These are phyloP conservation scores for Papiliotrema laurentii DNA, from an alignment of 1,284 basidiomycete genomes.

Conservation along the genomic window DNA sequence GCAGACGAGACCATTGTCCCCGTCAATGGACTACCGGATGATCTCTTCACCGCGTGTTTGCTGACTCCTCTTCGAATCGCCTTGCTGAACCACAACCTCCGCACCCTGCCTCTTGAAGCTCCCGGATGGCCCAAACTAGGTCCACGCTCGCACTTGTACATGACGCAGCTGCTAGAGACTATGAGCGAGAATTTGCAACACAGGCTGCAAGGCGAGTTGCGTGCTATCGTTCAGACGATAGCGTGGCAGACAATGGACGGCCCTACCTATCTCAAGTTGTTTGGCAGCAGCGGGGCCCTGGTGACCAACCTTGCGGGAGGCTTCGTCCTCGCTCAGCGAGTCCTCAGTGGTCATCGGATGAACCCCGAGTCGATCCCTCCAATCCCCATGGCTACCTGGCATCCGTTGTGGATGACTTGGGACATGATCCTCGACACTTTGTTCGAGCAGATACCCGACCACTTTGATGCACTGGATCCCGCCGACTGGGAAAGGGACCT, in stretches of 20 bases:
- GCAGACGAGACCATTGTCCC: conserved; percentile 22
- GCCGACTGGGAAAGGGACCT: conserved; percentile 23
- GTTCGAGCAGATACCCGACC: conserved; percentile 34
- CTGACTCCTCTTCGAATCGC: conserved; percentile 27
- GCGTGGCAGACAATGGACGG: conserved; percentile 32
- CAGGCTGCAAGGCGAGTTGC: conserved; percentile 26
- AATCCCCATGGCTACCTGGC: conserved; percentile 23
- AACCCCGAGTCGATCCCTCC: conserved; percentile 29
- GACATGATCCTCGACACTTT: conserved; percentile 38
- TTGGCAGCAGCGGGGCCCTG: conserved; percentile 24
- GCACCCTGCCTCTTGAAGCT: conserved; percentile 29
- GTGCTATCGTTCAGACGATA: conserved; percentile 34
- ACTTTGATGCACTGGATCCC: conserved; percentile 17
- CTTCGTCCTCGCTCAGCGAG: conserved; percentile 32
- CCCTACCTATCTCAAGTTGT: conserved; percentile 26
- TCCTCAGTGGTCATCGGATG: conserved; percentile 22
- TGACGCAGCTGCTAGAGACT: conserved; percentile 23
- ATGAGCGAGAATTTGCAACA: conserved; percentile 21
- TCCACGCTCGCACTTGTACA: conserved; percentile 16
- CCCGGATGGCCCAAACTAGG: conserved; percentile 8
- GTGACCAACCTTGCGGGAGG: conserved; percentile 26
- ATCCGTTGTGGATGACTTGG: conserved; percentile 35
- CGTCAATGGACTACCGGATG: conserved; percentile 31
- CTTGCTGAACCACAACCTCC: conserved; percentile 29
- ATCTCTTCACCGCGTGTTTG: conserved; percentile 36